Base-by-base conservation (phyloP, 768 basidiomycete species). In the Boletus eberwhitei region DNA sequence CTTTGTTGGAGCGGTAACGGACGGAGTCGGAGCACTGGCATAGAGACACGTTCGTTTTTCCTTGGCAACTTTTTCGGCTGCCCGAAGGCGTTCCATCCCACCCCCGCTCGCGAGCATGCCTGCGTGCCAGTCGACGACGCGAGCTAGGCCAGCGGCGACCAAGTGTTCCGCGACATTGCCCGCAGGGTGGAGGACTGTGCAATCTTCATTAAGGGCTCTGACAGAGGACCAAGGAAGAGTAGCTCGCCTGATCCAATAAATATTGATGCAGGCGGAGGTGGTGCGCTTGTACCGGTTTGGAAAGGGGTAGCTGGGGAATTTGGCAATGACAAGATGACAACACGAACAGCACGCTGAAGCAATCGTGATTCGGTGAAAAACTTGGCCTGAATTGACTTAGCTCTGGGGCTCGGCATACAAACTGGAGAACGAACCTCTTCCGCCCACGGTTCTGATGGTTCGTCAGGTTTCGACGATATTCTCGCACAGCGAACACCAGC, bases 71-170 rank as follows among this genome's bases (percentile, higher is more conserved):
- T 80, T 87, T 73, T 98, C 95, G 0, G 91, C 92, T 1, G 84
- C 81, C 48, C 95, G 85, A 29, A 98, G 79, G 39, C 84, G 85
- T 63, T 95, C 93, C 83, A 98, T 91, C 5, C 84, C 89, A 38
- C 93, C 93, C 48, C 79, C 77, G 50, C 78, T 81, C 1, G 92
- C 85, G 21, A 99, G 83, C 81, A 98, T 88, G 21, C 95, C 95
- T 16, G 96, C 94, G 69, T 99, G 96, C 95, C 95, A 98, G 67
- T 96, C 95, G 54, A 98, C 87, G 47, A 98, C 81, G 53, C 92
- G 87, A 17, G 95, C 96, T 2, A 98, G 77, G 29, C 96, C 95
- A 42, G 84, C 82, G 5, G 80, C 82, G 29, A 93, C 85, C 37
- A 99, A 78, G 70, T 89, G 85, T 62, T 96, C 92, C 13, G 93